Percentiles rank a stretch among this genome's conserved stretches.
Conservation (phyloP, 345 rosid species). For the Lumnitzera littorea region DNA sequence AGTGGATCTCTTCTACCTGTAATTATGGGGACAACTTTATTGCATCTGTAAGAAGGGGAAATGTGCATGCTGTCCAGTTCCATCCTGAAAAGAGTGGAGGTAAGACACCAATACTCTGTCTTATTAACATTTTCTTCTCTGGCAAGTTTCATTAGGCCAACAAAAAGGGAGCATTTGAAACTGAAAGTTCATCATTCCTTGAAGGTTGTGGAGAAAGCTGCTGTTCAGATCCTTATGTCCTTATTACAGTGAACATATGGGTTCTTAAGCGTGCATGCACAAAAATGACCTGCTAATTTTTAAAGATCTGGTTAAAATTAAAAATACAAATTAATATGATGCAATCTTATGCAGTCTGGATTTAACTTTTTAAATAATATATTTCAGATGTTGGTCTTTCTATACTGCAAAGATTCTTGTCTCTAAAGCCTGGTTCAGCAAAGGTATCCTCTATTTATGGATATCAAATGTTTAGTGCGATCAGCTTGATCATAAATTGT, state of each 20-base stretch:
- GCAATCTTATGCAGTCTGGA: not conserved
- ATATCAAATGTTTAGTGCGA: constrained; percentile 3
- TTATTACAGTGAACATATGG: not conserved
- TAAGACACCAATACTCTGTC: constrained; percentile 14
- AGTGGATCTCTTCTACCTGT: constrained; percentile 91
- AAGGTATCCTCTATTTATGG: constrained; percentile 46
- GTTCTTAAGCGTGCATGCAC: constrained; percentile 1
- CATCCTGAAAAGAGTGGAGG: constrained; percentile 99
- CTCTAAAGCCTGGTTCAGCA: constrained; percentile 33
- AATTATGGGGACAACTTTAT: constrained; percentile 72
- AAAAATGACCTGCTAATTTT: not conserved
- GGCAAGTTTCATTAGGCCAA: not conserved
- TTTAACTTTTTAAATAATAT: constrained; percentile 8
- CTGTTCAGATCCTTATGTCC: not conserved
- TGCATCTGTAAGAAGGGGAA: constrained; percentile 85
- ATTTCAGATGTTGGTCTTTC: constrained; percentile 91
- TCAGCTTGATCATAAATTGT: constrained; percentile 12
- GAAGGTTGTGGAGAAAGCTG: not conserved
- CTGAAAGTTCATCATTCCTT: not conserved
- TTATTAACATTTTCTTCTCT: not conserved
- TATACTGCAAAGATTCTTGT: constrained; percentile 73
- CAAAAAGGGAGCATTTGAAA: not conserved
- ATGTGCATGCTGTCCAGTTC: constrained; percentile 96
- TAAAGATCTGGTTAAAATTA: not conserved
- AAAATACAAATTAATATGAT: not conserved